These are phyloP conservation scores for Tricholoma flavovirens DNA, from an alignment of 768 basidiomycete species.

Conservation along the genomic window DNA sequence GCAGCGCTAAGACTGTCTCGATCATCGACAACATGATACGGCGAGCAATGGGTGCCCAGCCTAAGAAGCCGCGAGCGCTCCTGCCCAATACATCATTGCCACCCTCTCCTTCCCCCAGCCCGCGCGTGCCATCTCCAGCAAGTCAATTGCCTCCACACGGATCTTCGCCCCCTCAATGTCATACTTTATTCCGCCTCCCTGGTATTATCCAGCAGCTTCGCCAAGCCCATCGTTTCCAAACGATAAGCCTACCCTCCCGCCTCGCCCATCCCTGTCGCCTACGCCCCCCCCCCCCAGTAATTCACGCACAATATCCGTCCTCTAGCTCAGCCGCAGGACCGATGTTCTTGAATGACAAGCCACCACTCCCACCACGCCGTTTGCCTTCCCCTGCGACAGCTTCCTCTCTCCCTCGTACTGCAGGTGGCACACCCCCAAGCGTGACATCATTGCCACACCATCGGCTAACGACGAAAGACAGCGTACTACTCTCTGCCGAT, in stretches of 20 bases:
- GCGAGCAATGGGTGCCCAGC: conserved; percentile 39
- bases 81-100: conserved; percentile 10
- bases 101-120: conserved; percentile 7
- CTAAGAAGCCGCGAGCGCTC: conserved; percentile 20
- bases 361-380: conserved; percentile 27
- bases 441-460: conserved; percentile 11
- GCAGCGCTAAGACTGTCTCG: conserved; percentile 52
- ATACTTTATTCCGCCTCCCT: conserved; percentile 1
- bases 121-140: background rate
- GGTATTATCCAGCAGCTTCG: conserved; percentile 15
- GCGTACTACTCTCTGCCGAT: conserved; percentile 57
- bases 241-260: conserved; percentile 29
- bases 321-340: conserved; percentile 13
- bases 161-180: conserved; percentile 8
- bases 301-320: conserved; percentile 11
- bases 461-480: conserved; percentile 36
- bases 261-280: conserved; percentile 26
- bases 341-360: conserved; percentile 14
- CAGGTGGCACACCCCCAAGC: conserved; percentile 6
- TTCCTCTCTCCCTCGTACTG: conserved; percentile 30
- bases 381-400: conserved; percentile 27
- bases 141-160: conserved; percentile 15
- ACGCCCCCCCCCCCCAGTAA: conserved; percentile 12
- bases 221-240: conserved; percentile 8
- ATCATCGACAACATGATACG: conserved; percentile 58